Evolutionary conservation across 495 filamentous ascomycete genomes (phyloP), one percentile per base, ranked within the genome.

Genomic region (Penicillium samsonianum): DNA sequence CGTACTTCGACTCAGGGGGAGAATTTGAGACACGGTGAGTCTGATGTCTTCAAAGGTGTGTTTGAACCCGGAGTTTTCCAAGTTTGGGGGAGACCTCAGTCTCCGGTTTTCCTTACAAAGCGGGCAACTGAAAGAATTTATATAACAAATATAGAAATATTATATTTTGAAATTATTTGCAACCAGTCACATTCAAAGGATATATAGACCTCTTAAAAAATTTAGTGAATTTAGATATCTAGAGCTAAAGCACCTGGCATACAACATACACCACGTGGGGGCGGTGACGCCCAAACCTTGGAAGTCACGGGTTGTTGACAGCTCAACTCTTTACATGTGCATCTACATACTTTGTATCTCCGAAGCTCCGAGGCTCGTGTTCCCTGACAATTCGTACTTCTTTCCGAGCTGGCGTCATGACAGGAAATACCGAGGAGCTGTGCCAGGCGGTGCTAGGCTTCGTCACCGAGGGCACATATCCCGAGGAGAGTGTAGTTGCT

Each of bases 381-480:
- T 41, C 14, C 23, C 35, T 38, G 35, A 41, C 3, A 26, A n/a
- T 41, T 20, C 8, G 23, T 28, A 5, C 26, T 53, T n/a, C 35
- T 64, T 43, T 22, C 17, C 59, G 70, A 7, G 14, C 28, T 35
- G 16, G 52, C 22, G 8, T n/a, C 14, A 57, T 70, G 46, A 50
- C 48, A 48, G 63, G 60, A 33, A 58, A 64, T 25, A 67, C 73
- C 14, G 51, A 68, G 46, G 70, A 77, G 42, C 67, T 92, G 56
- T 85, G 85, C 53, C 78, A 84, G 56, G 87, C 88, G 0, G 74
- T 96, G 23, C 81, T 95, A 35, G 76, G 85, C 47, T 92, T 89
- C 65, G 82, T 91, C 35, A 67, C 84, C n/a, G 71, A 87, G 40
- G 87, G 88, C 41, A 61, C 71, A 20, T 96, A 91, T 67, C 91